Percentiles rank a stretch among this genome's conserved stretches.
Conservation (phyloP, 2,329 filamentous ascomycete genomes). For the Zopfia rhizophila region DNA sequence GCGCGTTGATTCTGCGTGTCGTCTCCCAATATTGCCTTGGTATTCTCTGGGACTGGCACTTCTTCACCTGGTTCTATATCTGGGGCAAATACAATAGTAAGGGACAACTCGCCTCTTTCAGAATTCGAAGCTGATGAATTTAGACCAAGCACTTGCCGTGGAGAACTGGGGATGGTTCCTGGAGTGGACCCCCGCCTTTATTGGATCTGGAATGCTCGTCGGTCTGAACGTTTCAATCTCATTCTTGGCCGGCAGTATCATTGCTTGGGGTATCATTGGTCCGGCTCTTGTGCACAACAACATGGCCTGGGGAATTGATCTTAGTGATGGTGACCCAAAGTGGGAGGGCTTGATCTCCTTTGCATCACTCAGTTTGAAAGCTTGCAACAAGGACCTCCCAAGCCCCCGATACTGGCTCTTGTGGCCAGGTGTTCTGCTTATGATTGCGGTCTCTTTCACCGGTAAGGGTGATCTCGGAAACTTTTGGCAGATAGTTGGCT, state of each 20-base stretch:
- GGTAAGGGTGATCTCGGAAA: constrained; percentile 21
- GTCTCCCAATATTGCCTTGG: constrained; percentile 69
- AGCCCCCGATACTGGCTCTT: constrained; percentile 64
- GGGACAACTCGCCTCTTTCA: not conserved
- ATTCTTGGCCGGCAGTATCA: constrained; percentile 65
- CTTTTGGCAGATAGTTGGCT: no score
- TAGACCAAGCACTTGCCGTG: constrained; percentile 58
- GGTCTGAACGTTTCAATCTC: constrained; percentile 68
- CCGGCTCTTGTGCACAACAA: constrained; percentile 66
- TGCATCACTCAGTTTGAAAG: constrained; percentile 47
- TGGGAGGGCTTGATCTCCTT: constrained; percentile 58
- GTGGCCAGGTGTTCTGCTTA: constrained; percentile 62
- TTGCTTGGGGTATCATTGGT: constrained; percentile 68
- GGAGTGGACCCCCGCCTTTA: constrained; percentile 70
- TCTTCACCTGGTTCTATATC: constrained; percentile 65
- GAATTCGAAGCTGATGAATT: not conserved
- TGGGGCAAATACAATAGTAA: constrained; percentile 62
- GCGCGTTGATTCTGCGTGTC: constrained; percentile 64
- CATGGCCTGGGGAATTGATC: constrained; percentile 56
- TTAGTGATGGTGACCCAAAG: constrained; percentile 50
- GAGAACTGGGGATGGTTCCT: constrained; percentile 72
- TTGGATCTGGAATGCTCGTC: constrained; percentile 68
- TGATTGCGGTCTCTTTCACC: constrained; percentile 63
- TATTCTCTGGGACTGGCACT: constrained; percentile 69
- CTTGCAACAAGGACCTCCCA: constrained; percentile 55